Percentiles rank a stretch among this genome's conserved stretches.
Conservation (phyloP, 2,329 filamentous ascomycete genomes). For the Sporothrix schenckii region DNA sequence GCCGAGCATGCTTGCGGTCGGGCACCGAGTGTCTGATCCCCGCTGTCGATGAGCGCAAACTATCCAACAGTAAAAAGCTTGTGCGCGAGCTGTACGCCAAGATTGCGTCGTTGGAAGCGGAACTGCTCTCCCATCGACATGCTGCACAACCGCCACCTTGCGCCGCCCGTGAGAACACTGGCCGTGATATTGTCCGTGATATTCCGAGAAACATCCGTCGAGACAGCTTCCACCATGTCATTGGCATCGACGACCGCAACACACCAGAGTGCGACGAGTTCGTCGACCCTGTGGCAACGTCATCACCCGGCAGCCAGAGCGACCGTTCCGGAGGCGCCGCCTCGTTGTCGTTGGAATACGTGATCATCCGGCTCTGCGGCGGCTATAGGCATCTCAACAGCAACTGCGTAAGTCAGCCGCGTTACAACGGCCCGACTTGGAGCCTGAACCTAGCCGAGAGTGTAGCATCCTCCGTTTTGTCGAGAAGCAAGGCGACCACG, state of each 20-base stretch:
- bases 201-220: not conserved
- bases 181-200: no score
- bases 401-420: conserved; percentile 22
- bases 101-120: conserved; percentile 29
- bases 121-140: conserved; percentile 16
- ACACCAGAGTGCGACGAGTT: not conserved
- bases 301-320: conserved; percentile 3
- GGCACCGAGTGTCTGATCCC: conserved; percentile 26
- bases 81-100: conserved; percentile 29
- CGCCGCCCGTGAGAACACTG: no score
- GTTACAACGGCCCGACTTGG: conserved; percentile 26
- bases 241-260: conserved; percentile 12
- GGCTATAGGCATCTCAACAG: conserved; percentile 27
- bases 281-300: not conserved
- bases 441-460: conserved; percentile 25
- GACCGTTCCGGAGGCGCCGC: not conserved
- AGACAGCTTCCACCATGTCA: conserved; percentile 14
- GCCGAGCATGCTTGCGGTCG: conserved; percentile 12
- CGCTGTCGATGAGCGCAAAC: conserved; percentile 28
- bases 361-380: conserved; percentile 30
- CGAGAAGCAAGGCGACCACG: not conserved
- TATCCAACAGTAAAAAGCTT: conserved; percentile 29
- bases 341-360: conserved; percentile 14
- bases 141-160: not conserved
- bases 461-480: conserved; percentile 20